Percentiles rank a stretch among this genome's conserved stretches.
These are phyloP conservation scores for Tetrapisispora iriomotensis DNA, from an alignment of 805 yeast species.

Conservation along the genomic window DNA sequence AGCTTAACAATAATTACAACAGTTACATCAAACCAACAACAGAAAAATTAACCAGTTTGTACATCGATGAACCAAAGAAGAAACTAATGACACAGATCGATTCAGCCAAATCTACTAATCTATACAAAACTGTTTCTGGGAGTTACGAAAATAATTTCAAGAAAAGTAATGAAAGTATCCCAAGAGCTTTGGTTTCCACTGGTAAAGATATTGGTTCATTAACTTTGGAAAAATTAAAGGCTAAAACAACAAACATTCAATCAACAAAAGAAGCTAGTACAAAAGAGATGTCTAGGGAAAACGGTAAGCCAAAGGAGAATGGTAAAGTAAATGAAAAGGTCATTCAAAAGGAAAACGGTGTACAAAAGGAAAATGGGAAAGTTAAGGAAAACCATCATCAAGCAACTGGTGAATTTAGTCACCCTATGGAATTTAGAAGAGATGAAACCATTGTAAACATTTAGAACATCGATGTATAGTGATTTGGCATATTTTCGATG, in stretches of 20 bases:
- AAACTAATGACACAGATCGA: conserved; percentile 9
- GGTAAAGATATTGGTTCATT: conserved; percentile 24
- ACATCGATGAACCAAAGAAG: conserved; percentile 14
- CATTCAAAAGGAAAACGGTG: no score
- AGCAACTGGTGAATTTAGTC: no score
- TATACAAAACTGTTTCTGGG: conserved; percentile 21
- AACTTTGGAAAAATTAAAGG: conserved; percentile 22
- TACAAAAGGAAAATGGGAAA: no score
- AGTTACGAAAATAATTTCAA: conserved; percentile 22
- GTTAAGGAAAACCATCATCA: no score
- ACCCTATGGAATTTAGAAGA: no score
- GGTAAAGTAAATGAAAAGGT: no score
- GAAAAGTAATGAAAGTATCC: conserved; percentile 22
- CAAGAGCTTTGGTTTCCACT: conserved; percentile 26
- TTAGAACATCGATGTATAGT: no score
- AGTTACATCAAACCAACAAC: conserved; percentile 18
- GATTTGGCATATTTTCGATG: no score
- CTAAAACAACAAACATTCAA: not conserved
- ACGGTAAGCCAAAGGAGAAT: no score
- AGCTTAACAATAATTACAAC: conserved; percentile 16
- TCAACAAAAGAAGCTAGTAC: not conserved
- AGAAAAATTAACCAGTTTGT: conserved; percentile 13
- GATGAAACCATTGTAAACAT: no score
- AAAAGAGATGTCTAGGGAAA: no score
- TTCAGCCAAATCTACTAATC: conserved; percentile 12